phyloP scores from a whole-genome alignment of 805 yeast species.

The Clavispora phyllophila region DNA sequence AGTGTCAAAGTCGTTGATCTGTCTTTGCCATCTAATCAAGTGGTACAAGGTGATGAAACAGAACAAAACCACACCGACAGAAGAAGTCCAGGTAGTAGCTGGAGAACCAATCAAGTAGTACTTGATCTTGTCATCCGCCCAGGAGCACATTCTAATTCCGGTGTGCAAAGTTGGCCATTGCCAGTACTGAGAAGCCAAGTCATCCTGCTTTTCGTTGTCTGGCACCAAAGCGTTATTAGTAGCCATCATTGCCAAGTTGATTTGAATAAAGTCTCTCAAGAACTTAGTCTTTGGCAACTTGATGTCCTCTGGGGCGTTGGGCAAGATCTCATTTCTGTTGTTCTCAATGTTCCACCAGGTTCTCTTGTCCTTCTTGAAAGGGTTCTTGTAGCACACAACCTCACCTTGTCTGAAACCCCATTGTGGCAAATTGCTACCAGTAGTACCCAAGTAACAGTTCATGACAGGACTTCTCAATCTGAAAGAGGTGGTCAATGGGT shows the following conservation, averaged over 20 bases:
- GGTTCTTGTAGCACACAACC: constrained; percentile 69
- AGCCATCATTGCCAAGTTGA: constrained; percentile 79
- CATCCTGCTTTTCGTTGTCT: constrained; percentile 65
- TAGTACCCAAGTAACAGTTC: constrained; percentile 81
- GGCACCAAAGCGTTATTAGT: constrained; percentile 79
- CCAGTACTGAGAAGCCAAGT: constrained; percentile 73
- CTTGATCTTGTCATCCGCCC: constrained; percentile 52
- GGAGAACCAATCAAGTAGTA: constrained; percentile 70
- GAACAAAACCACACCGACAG: constrained; percentile 53
- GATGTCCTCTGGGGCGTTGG: constrained; percentile 56
- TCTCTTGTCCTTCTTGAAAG: constrained; percentile 71
- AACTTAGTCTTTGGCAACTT: constrained; percentile 57
- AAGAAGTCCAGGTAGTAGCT: constrained; percentile 64
- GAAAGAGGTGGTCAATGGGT: constrained; percentile 80
- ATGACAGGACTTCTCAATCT: constrained; percentile 63
- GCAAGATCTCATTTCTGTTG: constrained; percentile 56
- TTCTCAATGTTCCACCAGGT: constrained; percentile 87
- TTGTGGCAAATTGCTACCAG: constrained; percentile 77
- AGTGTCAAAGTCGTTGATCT: constrained; percentile 47
- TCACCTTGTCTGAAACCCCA: constrained; percentile 99
- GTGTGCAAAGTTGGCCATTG: constrained; percentile 71
- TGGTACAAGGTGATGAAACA: constrained; percentile 40
- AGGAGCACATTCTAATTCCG: constrained; percentile 74
- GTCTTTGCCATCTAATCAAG: constrained; percentile 67
- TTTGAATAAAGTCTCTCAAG: constrained; percentile 61